Conservation (phyloP, 805 yeast species). For the Lachancea kluyveri region DNA sequence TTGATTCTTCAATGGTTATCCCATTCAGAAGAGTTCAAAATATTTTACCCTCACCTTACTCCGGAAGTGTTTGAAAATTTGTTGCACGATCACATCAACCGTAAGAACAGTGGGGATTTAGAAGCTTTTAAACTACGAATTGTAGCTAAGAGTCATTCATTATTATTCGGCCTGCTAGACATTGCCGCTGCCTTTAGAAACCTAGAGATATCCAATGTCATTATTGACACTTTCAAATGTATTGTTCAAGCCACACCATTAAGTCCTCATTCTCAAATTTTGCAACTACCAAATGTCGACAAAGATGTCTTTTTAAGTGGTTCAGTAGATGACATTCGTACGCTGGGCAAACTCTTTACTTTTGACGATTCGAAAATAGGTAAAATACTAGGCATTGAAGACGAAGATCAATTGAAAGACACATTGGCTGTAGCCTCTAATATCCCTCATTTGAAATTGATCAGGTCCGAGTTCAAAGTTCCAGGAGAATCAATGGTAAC, state of each 20-base stretch:
- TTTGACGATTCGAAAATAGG: slow-evolving; percentile 49
- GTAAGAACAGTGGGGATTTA: slow-evolving; percentile 37
- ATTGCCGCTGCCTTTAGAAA: slow-evolving; percentile 77
- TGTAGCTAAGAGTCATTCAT: slow-evolving; percentile 56
- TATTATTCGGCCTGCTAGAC: slow-evolving; percentile 69
- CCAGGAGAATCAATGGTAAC: slow-evolving; percentile 76
- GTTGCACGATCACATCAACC: slow-evolving; percentile 51
- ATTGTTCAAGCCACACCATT: slow-evolving; percentile 68
- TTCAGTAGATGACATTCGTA: slow-evolving; percentile 36
- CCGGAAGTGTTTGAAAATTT: slow-evolving; percentile 44
- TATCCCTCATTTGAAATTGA: slow-evolving; percentile 62
- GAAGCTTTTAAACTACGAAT: slow-evolving; percentile 42
- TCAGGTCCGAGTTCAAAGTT: slow-evolving; percentile 70
- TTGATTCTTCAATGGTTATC: slow-evolving; percentile 55
- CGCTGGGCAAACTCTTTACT: slow-evolving; percentile 65
- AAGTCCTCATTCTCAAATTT: slow-evolving; percentile 52
- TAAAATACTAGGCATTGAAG: slow-evolving; percentile 49
- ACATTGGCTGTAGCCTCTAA: slow-evolving; percentile 52
- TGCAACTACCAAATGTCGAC: slow-evolving; percentile 77
- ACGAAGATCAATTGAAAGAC: slow-evolving; percentile 38
- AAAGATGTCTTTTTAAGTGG: slow-evolving; percentile 34
- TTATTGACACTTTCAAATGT: slow-evolving; percentile 62
- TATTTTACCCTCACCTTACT: slow-evolving; percentile 36
- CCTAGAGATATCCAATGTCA: slow-evolving; percentile 52
- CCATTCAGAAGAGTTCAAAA: slow-evolving; percentile 58